Evolutionary conservation across 768 basidiomycete genomes (phyloP), one percentile per base, ranked within the genome.

Genomic region (Tephrocybe rancida): DNA sequence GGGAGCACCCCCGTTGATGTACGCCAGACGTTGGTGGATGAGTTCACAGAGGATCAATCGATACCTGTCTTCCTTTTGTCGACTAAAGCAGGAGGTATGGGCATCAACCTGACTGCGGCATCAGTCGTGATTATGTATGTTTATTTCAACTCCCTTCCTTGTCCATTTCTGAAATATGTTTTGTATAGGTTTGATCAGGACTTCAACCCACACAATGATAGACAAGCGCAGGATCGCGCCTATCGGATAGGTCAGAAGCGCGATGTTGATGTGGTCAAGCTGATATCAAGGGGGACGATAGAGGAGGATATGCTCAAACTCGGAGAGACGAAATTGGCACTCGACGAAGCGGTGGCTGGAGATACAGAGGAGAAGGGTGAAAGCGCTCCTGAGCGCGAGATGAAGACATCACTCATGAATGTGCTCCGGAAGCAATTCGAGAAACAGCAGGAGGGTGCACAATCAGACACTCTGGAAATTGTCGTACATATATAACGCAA

Each of bases 191-290:
- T 95, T 66, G 96, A 99, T 67, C 95, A 96, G 66, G 96, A 98
- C 68, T 99, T 98, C 73, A 98, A 98, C 67, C 92, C 92, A 3
- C 92, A 94, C 72, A 99, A 99, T 67, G 97, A 98, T 71, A 85
- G 90, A 56, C 97, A 99, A 73, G 97, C 97, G 0, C 94, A 96
- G 55, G 97, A 99, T 70, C 86, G 97, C 29, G 95, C 95, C 22
- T 98, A 98, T 70, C 89, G 97, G 24, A 97, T 99, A 59, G 96
- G 94, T 21, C 95, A 97, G 70, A 93, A 91, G 66, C 85, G 87
- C 46, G 87, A 96, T 59, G 96, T 98, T 9, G 93, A 96, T 27
- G 93, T 98, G 6, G 84, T 98, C 65, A 97, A 96, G 67, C 79
- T 98, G 10, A 93, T 98, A 59, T 89, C 93, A 1, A 86, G 82